phyloP scores from a whole-genome alignment of 2,329 filamentous ascomycete genomes.

The Xylaria sp. region DNA sequence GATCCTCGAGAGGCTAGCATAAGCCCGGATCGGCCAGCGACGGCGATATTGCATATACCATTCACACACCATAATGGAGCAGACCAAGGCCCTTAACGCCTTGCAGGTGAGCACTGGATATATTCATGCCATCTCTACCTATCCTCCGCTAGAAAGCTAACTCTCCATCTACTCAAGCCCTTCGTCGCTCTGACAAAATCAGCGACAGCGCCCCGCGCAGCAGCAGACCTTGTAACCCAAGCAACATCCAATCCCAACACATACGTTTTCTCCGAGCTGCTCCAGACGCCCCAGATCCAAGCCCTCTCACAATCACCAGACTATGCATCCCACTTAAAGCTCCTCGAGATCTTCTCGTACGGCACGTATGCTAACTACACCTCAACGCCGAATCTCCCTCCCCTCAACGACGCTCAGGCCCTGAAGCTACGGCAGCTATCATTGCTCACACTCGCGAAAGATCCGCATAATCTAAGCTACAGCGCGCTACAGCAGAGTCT shows the following conservation, averaged over 20 bases:
- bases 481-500: conserved; percentile 72
- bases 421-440: conserved; percentile 92
- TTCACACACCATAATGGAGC: conserved; percentile 69
- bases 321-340: conserved; percentile 70
- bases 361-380: conserved; percentile 85
- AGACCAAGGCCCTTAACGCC: conserved; percentile 73
- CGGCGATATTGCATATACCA: conserved; percentile 16
- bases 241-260: conserved; percentile 91
- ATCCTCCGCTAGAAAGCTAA: conserved; percentile 17
- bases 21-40: background rate
- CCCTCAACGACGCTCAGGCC: conserved; percentile 76
- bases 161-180: conserved; percentile 64
- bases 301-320: conserved; percentile 72
- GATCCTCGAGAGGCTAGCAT: conserved; percentile 26
- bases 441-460: conserved; percentile 81
- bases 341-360: conserved; percentile 91
- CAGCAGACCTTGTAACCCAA: conserved; percentile 85
- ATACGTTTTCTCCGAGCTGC: conserved; percentile 94
- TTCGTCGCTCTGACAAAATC: conserved; percentile 90
- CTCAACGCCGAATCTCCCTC: conserved; percentile 68
- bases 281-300: conserved; percentile 82
- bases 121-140: background rate
- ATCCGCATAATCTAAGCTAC: conserved; percentile 78
- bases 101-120: conserved; percentile 62
- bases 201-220: conserved; percentile 83